Evolutionary conservation across 306 rosid genomes (phyloP), one percentile per base, ranked within the genome.

Genomic region (Argentina anserina): DNA sequence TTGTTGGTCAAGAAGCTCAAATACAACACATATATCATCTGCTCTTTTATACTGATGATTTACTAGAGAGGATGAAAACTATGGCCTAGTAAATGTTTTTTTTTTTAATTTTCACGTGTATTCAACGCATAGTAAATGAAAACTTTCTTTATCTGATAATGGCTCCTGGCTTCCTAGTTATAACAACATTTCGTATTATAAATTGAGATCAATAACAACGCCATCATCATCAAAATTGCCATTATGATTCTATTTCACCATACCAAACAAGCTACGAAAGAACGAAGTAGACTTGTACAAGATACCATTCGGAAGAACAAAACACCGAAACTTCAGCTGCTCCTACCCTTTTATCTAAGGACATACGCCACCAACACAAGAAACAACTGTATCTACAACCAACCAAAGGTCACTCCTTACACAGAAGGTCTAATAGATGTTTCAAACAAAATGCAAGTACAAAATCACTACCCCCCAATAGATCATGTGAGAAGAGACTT

Each of bases 221-320:
- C 36, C 67, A 56, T 23, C 23, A 69, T 75, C 71, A 79, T 75
- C 84, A 82, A 76, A 82, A 77, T 78, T 80, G 79, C 80, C 76
- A 82, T 23, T 74, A 67, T 67, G 75, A 72, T 80, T 76, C 59
- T 60, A 72, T 82, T 77, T 78, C 80, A 72, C 79, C 76, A 55
- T 36, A 28, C 31, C 25, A 62, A 21, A 62, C 17, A 62, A 39
- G 50, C 46, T 72, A 60, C 12, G 43, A 39, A 64, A 45, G 59
- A 65, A 65, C 40, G 65, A 66, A 65, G 66, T 33, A 61, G 69
- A 49, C 41, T 5, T 47, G 20, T 77, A 33, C 41, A 64, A 76
- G 56, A 55, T 49, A 68, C 69, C 65, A 78, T 67, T 79, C 53
- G 79, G 73, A 41, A 63, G 43, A 79, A 78, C 45, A 61, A 70